Percentiles rank a stretch among this genome's conserved stretches.
phyloP scores from a whole-genome alignment of 1,284 basidiomycete genomes.

The Thelephora terrestris region DNA sequence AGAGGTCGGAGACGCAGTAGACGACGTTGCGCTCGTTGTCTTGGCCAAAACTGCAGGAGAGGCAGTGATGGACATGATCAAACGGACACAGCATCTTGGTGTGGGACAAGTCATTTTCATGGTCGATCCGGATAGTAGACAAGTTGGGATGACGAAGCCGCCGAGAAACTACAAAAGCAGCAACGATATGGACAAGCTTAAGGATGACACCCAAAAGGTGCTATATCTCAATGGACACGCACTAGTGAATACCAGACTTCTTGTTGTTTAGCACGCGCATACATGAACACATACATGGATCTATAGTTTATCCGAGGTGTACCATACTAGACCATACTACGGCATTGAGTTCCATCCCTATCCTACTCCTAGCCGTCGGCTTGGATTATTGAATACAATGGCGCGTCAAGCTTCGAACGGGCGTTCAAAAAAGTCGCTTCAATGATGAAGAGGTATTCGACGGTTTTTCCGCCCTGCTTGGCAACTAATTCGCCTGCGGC shows the following conservation, averaged over 20 bases:
- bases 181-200: neutral
- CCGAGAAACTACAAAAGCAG: conserved; percentile 9
- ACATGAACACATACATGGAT: neutral
- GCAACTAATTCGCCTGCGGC: conserved; percentile 89
- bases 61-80: conserved; percentile 44
- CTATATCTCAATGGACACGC: conserved; percentile 72
- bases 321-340: too few relatives aligned
- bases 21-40: conserved; percentile 52
- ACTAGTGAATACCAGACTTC: conserved; percentile 62
- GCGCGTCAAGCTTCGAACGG: conserved; percentile 72
- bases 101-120: conserved; percentile 42
- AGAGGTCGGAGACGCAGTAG: conserved; percentile 42
- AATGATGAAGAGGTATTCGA: conserved; percentile 95
- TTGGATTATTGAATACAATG: conserved; percentile 79
- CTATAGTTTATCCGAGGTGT: neutral
- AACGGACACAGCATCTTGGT: conserved; percentile 34
- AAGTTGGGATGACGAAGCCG: conserved; percentile 13
- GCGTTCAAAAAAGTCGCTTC: conserved; percentile 83
- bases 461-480: conserved; percentile 72
- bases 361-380: conserved; percentile 46
- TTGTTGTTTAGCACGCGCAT: conserved; percentile 33
- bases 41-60: conserved; percentile 41
- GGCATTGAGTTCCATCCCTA: neutral
- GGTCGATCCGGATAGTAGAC: conserved; percentile 30
- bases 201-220: conserved; percentile 32